phyloP scores from a whole-genome alignment of 2,329 filamentous ascomycete genomes.

The Ceratocystis colombiana region DNA sequence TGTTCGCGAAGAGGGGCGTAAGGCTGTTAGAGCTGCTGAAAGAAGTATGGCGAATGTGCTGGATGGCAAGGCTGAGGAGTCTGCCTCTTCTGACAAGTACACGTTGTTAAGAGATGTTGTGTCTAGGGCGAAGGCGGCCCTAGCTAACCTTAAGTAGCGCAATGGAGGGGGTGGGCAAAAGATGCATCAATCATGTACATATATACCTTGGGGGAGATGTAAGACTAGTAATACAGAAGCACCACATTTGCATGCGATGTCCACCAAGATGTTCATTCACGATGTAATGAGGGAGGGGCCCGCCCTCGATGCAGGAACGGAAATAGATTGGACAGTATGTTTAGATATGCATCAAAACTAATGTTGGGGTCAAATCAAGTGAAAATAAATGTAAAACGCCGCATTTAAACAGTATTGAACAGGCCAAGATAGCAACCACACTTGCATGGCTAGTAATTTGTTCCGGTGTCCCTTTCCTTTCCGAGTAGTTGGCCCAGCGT shows the following conservation, averaged over 20 bases:
- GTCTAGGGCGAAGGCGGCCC: conserved; percentile 41
- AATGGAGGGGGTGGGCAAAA: neutral
- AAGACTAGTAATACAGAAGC: conserved; percentile 6
- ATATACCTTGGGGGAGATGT: conserved; percentile 13
- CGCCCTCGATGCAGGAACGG: neutral
- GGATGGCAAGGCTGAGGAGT: conserved; percentile 29
- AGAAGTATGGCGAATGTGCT: conserved; percentile 42
- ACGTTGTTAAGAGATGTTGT: conserved; percentile 33
- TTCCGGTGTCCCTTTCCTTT: conserved; percentile 7
- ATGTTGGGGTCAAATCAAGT: conserved; percentile 12
- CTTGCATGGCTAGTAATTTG: neutral
- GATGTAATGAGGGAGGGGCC: neutral
- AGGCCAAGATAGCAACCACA: conserved; percentile 15
- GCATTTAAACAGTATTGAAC: conserved; percentile 14
- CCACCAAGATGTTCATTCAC: neutral
- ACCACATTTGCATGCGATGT: neutral
- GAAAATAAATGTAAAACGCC: conserved; percentile 19
- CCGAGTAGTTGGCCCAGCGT: neutral
- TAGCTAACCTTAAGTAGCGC: conserved; percentile 28
- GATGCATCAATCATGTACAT: conserved; percentile 11
- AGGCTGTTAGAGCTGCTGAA: conserved; percentile 49
- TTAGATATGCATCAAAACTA: conserved; percentile 2
- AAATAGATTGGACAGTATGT: conserved; percentile 4
- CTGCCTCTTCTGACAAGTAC: neutral
- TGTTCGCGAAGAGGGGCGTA: conserved; percentile 56